Evolutionary conservation across 2,329 filamentous ascomycete genomes (phyloP).

Genomic region (Hypocrella siamensis): DNA sequence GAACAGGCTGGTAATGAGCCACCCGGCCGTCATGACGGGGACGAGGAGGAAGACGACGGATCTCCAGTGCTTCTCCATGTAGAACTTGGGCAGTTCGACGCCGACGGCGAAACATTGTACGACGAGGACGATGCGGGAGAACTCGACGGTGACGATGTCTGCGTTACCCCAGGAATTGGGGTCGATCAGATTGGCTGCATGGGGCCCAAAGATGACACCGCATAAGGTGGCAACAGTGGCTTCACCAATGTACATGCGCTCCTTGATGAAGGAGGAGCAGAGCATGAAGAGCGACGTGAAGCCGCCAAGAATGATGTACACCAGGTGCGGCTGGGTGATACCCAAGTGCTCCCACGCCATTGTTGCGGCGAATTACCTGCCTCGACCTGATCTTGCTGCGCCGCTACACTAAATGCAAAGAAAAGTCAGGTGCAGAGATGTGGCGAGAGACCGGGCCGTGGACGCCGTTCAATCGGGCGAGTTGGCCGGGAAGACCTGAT

Average conservation of each 20-base stretch:
- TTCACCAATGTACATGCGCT: slow-evolving; percentile 96
- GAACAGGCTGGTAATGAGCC: slow-evolving; percentile 82
- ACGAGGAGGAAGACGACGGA: slow-evolving; percentile 79
- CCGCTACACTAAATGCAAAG: too few species aligned
- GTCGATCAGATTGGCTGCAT: slow-evolving; percentile 68
- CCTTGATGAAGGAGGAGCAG: slow-evolving; percentile 94
- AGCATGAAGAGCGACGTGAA: slow-evolving; percentile 98
- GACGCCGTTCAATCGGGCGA: slow-evolving; percentile 1
- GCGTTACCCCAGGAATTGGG: slow-evolving; percentile 64
- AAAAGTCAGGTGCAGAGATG: slow-evolving; percentile 2
- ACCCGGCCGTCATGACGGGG: slow-evolving; percentile 95
- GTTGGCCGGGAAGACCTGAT: slow-evolving; percentile 1
- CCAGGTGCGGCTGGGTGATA: slow-evolving; percentile 90
- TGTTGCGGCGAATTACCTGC: slow-evolving; percentile 2
- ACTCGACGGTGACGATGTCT: slow-evolving; percentile 78
- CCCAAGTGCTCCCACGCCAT: slow-evolving; percentile 73
- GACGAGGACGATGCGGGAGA: slow-evolving; percentile 76
- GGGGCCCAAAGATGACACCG: slow-evolving; percentile 78
- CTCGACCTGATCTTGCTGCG: neutral
- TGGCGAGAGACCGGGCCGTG: neutral
- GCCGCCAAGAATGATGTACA: slow-evolving; percentile 94
- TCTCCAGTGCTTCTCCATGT: slow-evolving; percentile 97
- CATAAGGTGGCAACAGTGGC: slow-evolving; percentile 84
- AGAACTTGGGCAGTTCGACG: slow-evolving; percentile 78
- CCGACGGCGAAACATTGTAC: slow-evolving; percentile 88